phyloP scores from a whole-genome alignment of 2,329 filamentous ascomycete species.

The Penicillium sp. region DNA sequence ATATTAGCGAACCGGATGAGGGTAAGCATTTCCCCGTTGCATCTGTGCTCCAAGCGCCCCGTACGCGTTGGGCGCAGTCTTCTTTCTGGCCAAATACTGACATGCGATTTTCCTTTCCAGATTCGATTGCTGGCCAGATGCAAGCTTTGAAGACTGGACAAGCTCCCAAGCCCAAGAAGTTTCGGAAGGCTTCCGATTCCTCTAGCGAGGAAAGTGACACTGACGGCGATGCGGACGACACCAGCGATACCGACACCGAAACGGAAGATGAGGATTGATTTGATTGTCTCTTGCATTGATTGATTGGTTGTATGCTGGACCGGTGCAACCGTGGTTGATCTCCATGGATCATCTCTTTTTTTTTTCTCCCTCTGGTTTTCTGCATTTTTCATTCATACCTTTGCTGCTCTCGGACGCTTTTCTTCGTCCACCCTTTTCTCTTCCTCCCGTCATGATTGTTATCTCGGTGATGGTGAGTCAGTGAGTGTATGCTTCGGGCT shows the following conservation, averaged over 20 bases:
- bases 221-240: constrained; percentile 56
- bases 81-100: not conserved
- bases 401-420: too few relatives aligned
- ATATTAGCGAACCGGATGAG: constrained; percentile 97
- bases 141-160: constrained; percentile 70
- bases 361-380: too few relatives aligned
- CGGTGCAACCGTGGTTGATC: constrained; percentile 15
- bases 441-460: too few relatives aligned
- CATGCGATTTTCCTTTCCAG: constrained; percentile 40
- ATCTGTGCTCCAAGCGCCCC: not conserved
- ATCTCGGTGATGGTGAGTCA: too few relatives aligned
- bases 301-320: constrained; percentile 17
- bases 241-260: constrained; percentile 59
- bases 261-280: constrained; percentile 67
- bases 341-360: constrained; percentile 4
- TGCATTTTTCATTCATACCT: too few relatives aligned
- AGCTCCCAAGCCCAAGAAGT: constrained; percentile 50
- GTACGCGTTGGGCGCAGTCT: not conserved
- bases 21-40: constrained; percentile 55
- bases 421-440: too few relatives aligned
- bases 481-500: too few relatives aligned
- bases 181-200: constrained; percentile 48
- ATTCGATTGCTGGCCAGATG: constrained; percentile 88
- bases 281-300: constrained; percentile 12
- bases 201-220: constrained; percentile 64